Base-by-base conservation (phyloP, 495 filamentous ascomycete genomes). In the Jackrogersella minutella region DNA sequence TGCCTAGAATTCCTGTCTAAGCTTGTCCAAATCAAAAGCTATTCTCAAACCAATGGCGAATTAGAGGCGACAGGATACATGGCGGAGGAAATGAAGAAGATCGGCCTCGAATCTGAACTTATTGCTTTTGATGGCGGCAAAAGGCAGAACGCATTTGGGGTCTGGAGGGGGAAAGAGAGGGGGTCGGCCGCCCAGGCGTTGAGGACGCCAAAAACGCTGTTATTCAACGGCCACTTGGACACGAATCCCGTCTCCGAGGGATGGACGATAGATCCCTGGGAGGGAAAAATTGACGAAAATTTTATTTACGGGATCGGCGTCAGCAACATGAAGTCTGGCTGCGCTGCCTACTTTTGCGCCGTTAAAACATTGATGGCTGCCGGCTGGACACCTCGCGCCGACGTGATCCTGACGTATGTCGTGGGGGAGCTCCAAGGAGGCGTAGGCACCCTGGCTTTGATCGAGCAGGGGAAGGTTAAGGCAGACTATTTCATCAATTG, bases 201-300 rank as follows among this genome's bases (percentile, higher is more conserved):
- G 37, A 36, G 28, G 21, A 44, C 49, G 0, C 49, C 58, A 9
- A 73, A 75, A 40, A 76, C 77, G 1, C 70, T 83, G 3, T 80
- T 83, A 72, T 78, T 81, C 62, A 82, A 82, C 30, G 80, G 81
- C 10, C 81, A 83, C 44, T 68, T 80, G 2, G 81, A 83, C 59
- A 83, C 80, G 3, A 65, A 65, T 40, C 62, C 54, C 21, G 62
- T 65, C 28, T 52, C 62, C 13, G 62, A 65, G 19, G 62, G 62
- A 14, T 65, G 62, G 62, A 65, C 62, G 16, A 37, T 65, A 39
- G 62, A 65, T 46, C 62, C 54, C 33, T 65, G 62, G 62, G 62
- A 58, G 19, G 62, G 54, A 17, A 58, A 51, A 24, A 56, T 65
- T 24, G 62, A 65, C 26, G 62, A 59, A 2, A 52, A 52, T 2